These are phyloP conservation scores for Nepenthes alata DNA, from an alignment of 179 eudicot genomes.

Conservation along the genomic window DNA sequence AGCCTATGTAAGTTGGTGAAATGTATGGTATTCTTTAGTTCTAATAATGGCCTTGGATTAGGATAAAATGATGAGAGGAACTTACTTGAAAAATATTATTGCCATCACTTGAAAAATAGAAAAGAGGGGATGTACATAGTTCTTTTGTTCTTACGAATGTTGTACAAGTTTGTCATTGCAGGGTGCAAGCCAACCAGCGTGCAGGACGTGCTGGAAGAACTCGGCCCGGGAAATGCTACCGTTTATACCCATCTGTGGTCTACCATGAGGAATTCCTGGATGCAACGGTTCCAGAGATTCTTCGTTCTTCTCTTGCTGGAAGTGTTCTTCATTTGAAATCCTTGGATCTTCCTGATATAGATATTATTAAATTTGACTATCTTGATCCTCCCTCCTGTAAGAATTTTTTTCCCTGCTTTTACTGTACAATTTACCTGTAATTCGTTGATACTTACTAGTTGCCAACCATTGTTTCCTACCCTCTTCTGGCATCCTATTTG, in stretches of 20 bases:
- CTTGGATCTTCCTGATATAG: slow-evolving; percentile 80
- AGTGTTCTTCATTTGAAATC: slow-evolving; percentile 91
- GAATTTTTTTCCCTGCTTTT: slow-evolving; percentile 5
- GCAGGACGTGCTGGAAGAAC: slow-evolving; percentile 99
- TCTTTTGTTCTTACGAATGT: neutral
- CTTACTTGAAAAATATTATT: no score
- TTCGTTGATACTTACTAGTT: neutral
- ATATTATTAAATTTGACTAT: slow-evolving; percentile 87
- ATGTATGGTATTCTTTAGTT: neutral
- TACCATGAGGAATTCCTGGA: slow-evolving; percentile 76
- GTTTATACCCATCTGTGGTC: slow-evolving; percentile 58
- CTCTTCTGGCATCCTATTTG: neutral
- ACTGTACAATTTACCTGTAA: neutral
- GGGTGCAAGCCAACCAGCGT: slow-evolving; percentile 96
- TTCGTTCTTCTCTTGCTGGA: slow-evolving; percentile 90
- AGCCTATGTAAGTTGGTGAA: neutral
- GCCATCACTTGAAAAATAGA: no score
- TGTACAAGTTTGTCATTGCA: slow-evolving; percentile 12
- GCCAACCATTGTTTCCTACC: neutral
- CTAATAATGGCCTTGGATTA: neutral
- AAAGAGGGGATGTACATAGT: no score
- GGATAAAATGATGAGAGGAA: no score
- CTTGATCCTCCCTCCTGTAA: slow-evolving; percentile 84
- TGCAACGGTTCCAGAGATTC: slow-evolving; percentile 94
- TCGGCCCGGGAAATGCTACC: slow-evolving; percentile 90